Base-by-base conservation (phyloP, 2,329 filamentous ascomycete species). In the Aureobasidium sp. region DNA sequence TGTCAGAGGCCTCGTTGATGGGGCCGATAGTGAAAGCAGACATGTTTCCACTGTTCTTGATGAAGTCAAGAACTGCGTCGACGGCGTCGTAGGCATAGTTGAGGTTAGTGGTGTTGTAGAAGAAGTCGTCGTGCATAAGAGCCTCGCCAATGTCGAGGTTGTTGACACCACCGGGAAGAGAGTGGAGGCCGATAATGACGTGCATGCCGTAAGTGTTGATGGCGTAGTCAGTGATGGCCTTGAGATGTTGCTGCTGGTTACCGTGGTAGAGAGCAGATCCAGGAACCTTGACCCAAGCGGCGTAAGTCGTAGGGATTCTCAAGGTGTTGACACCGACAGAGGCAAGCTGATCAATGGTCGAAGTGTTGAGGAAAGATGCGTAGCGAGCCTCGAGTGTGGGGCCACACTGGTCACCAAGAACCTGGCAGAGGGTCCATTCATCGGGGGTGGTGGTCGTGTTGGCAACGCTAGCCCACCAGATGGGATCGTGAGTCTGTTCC, bases 201-300 rank as follows among this genome's bases (percentile, higher is more conserved):
- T 74, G 71, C 71, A 73, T 74, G 46, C 65, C 66, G 61, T 73
- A 70, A 27, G 66, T 70, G 9, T 64, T 61, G 50, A 74, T 74
- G 37, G 72, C 72, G 55, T 74, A 75, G 9, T 67, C 65, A 9
- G 70, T 65, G 38, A 74, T 70, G 1, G 57, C 65, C 42, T 65
- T 64, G n/a, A 75, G 64, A 61, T 68, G 67, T 17, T 62, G 53
- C 7, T 61, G 49, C 60, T 75, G 73, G 27, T 69, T 69, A 25
- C 73, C 73, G 35, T 58, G 61, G 63, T 74, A 73, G 21, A 73
- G 63, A 29, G 68, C 57, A 6, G 64, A 67, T 3, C 71, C 71
- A 8, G 72, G 71, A 9, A 73, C 67, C 17, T 70, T 66, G 50
- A 74, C 61, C 72, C 71, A 75, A 4, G 71, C 70, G 1, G 72